A percentile compares a stretch with the other conserved stretches of the same genome.
phyloP scores from a whole-genome alignment of 2,329 filamentous ascomycete species.

The Chaetoscypha palmicola region DNA sequence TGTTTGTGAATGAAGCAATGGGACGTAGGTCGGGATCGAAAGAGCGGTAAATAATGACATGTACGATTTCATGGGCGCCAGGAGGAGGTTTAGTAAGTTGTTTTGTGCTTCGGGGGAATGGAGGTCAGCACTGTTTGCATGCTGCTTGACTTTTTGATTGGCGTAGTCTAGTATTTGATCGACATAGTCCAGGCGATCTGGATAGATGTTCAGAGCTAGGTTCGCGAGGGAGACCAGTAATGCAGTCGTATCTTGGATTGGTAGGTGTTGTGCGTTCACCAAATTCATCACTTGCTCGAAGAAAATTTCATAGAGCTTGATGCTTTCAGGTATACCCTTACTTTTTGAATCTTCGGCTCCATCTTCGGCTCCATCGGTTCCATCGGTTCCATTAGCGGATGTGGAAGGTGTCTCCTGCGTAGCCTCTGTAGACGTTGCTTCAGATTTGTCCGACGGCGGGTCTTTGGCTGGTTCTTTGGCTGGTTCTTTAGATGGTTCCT shows the following conservation, averaged over 20 bases:
- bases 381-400: constrained; percentile 28
- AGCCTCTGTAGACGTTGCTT: constrained; percentile 37
- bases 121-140: constrained; percentile 90
- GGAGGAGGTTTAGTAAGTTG: constrained; percentile 81
- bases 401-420: constrained; percentile 32
- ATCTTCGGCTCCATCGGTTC: too few species aligned
- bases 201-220: constrained; percentile 92
- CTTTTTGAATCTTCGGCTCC: constrained; percentile 35
- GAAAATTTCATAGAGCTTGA: constrained; percentile 95
- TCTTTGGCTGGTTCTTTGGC: constrained; percentile 29
- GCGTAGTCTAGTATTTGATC: constrained; percentile 91
- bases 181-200: constrained; percentile 85
- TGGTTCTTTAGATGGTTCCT: constrained; percentile 25
- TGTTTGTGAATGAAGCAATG: constrained; percentile 82
- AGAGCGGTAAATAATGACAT: constrained; percentile 93
- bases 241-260: constrained; percentile 91
- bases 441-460: constrained; percentile 33
- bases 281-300: constrained; percentile 92
- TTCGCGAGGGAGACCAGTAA: constrained; percentile 90
- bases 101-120: constrained; percentile 83
- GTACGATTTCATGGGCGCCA: constrained; percentile 84
- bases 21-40: constrained; percentile 84
- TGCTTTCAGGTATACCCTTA: constrained; percentile 60
- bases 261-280: constrained; percentile 82
- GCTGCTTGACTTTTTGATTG: constrained; percentile 76